These are phyloP conservation scores for Rhodofomes roseus DNA, from an alignment of 1,284 basidiomycete species.

Conservation along the genomic window DNA sequence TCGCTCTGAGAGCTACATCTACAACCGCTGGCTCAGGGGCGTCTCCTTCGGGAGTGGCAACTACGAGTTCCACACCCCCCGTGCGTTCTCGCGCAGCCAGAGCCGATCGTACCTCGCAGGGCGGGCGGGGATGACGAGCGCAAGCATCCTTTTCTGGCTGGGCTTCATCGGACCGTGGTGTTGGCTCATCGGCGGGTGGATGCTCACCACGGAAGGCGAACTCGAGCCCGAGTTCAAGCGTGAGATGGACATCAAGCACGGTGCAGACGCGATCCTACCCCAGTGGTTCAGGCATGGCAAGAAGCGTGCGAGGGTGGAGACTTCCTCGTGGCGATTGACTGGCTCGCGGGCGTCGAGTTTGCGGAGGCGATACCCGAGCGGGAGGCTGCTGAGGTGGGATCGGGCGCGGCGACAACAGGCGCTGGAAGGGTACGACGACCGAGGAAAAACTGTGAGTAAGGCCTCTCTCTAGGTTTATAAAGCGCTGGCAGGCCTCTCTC, in stretches of 20 bases:
- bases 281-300: conserved; percentile 27
- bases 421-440: too few species aligned
- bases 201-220: conserved; percentile 38
- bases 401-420: too few species aligned
- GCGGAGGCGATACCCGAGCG: too few species aligned
- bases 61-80: background rate
- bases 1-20: conserved; percentile 22
- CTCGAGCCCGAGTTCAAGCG: conserved; percentile 20
- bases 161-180: conserved; percentile 63
- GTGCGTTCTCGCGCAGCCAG: background rate
- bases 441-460: too few species aligned
- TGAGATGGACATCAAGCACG: conserved; percentile 5
- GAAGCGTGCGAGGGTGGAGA: background rate
- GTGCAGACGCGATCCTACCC: conserved; percentile 27
- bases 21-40: conserved; percentile 27
- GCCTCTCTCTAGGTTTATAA: too few species aligned
- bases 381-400: too few species aligned
- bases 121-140: conserved; percentile 21
- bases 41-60: conserved; percentile 31
- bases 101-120: background rate
- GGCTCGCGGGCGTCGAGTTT: too few species aligned
- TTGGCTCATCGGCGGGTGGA: conserved; percentile 74
- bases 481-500: too few species aligned
- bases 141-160: conserved; percentile 64
- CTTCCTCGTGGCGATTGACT: too few species aligned